phyloP scores from a whole-genome alignment of 352 stramenopile species.

The Pseudoperonospora humuli region DNA sequence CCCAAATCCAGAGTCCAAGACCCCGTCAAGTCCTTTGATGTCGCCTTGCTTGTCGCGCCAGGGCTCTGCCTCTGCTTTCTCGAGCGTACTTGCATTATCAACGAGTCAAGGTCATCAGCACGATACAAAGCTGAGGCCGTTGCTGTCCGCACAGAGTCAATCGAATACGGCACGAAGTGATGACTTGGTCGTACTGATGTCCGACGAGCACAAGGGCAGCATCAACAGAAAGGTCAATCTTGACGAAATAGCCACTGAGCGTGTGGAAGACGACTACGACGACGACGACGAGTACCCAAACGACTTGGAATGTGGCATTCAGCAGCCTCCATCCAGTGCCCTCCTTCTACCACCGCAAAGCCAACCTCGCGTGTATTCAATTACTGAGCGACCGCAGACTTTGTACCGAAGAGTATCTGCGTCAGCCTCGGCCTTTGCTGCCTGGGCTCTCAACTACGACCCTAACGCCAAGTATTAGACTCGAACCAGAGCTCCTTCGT shows the following conservation, averaged over 20 bases:
- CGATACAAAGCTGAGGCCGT: conserved; percentile 27
- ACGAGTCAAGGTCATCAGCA: conserved; percentile 2
- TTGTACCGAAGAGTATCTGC: conserved; percentile 21
- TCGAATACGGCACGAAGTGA: conserved; percentile 22
- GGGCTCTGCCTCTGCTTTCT: conserved; percentile 13
- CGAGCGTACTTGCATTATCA: conserved; percentile 9
- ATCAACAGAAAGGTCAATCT: conserved; percentile 13
- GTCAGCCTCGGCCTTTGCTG: conserved; percentile 21
- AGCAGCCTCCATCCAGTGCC: conserved; percentile 5
- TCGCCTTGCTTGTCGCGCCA: conserved; percentile 19
- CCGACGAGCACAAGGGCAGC: conserved; percentile 4
- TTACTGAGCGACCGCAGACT: conserved; percentile 23
- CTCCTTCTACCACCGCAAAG: conserved; percentile 8
- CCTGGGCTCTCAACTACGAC: conserved; percentile 31
- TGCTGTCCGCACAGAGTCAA: conserved; percentile 19
- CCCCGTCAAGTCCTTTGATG: conserved; percentile 7
- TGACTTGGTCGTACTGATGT: conserved; percentile 30
- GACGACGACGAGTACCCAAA: conserved; percentile 20
- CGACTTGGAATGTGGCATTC: conserved; percentile 8
- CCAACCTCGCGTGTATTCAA: conserved; percentile 18
- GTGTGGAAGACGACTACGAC: conserved; percentile 19
- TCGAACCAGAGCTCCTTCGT: no score
- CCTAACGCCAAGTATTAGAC: conserved; percentile 21
- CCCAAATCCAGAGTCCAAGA: conserved; percentile 4
- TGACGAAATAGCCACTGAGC: conserved; percentile 10